Evolutionary conservation across 208 protist species (phyloP).

Genomic region (Trichomonas gallinae): DNA sequence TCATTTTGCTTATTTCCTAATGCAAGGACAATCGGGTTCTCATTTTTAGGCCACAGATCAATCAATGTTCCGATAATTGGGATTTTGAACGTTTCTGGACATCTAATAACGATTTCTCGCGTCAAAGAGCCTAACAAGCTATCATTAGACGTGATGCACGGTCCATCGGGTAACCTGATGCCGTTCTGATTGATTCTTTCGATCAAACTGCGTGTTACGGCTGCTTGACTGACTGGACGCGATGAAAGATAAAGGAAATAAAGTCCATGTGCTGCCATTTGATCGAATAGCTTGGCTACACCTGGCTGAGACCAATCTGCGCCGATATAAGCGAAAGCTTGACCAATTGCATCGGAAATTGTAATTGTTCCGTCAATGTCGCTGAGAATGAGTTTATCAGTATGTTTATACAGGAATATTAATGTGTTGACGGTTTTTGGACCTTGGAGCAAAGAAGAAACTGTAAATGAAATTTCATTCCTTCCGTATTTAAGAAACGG

Average conservation of each 20-base stretch:
- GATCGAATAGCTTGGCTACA: not conserved
- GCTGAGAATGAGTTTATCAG: conserved; percentile 74
- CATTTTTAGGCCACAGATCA: not conserved
- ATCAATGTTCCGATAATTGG: not conserved
- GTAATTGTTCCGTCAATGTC: conserved; percentile 96
- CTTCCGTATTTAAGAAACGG: not conserved
- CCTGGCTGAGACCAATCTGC: conserved; percentile 32
- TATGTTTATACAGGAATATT: conserved; percentile 75
- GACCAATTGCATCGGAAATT: conserved; percentile 38
- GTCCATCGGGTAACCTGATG: not conserved
- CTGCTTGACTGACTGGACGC: not conserved
- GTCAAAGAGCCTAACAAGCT: not conserved
- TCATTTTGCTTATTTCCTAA: not conserved
- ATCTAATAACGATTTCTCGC: not conserved
- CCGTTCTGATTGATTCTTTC: not conserved
- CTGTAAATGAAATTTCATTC: conserved; percentile 26
- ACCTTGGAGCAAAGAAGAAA: conserved; percentile 28
- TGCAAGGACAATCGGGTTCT: not conserved
- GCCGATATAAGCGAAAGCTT: conserved; percentile 27
- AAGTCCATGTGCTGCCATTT: not conserved
- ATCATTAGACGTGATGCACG: not conserved
- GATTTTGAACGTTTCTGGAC: not conserved
- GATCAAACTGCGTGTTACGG: not conserved
- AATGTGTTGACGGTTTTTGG: conserved; percentile 46
- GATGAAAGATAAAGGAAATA: not conserved